phyloP scores from a whole-genome alignment of 2,329 filamentous ascomycete genomes.

The Stemphylium vesicarium region DNA sequence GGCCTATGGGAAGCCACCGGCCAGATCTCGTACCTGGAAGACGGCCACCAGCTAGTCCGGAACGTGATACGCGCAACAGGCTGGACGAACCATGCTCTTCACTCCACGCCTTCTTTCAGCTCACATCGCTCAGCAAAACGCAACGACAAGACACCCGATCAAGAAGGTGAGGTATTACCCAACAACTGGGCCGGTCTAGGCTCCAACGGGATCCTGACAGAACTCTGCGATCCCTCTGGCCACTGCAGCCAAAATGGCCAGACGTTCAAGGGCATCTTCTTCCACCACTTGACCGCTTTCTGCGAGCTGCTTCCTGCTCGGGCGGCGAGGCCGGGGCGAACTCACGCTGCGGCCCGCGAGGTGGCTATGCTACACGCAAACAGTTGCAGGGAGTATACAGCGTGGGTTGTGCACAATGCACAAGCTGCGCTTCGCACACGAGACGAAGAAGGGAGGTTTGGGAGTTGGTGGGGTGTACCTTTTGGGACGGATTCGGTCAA shows the following conservation, averaged over 20 bases:
- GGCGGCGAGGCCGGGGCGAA: constrained; percentile 54
- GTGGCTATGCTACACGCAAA: constrained; percentile 57
- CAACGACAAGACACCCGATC: background rate
- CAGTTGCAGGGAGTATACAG: constrained; percentile 69
- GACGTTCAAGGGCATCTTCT: constrained; percentile 94
- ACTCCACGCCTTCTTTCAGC: constrained; percentile 3
- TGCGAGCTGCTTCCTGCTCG: constrained; percentile 67
- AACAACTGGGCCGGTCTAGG: constrained; percentile 75
- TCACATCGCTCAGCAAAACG: constrained; percentile 11
- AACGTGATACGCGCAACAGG: constrained; percentile 80
- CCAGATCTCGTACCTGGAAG: constrained; percentile 71
- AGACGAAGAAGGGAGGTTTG: constrained; percentile 73
- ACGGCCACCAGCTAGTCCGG: constrained; percentile 78
- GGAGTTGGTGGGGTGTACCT: constrained; percentile 82
- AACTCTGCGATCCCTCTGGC: constrained; percentile 76
- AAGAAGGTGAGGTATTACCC: background rate
- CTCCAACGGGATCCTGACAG: constrained; percentile 80
- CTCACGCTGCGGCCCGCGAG: constrained; percentile 46
- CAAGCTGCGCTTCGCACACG: constrained; percentile 73
- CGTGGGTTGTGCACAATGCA: constrained; percentile 83
- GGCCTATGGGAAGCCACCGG: constrained; percentile 82
- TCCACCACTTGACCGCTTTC: constrained; percentile 83
- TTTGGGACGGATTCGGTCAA: background rate
- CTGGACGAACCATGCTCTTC: constrained; percentile 59
- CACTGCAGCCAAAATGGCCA: constrained; percentile 83